phyloP scores from a whole-genome alignment of 345 rosid genomes.

The Pugionium dolabratum region DNA sequence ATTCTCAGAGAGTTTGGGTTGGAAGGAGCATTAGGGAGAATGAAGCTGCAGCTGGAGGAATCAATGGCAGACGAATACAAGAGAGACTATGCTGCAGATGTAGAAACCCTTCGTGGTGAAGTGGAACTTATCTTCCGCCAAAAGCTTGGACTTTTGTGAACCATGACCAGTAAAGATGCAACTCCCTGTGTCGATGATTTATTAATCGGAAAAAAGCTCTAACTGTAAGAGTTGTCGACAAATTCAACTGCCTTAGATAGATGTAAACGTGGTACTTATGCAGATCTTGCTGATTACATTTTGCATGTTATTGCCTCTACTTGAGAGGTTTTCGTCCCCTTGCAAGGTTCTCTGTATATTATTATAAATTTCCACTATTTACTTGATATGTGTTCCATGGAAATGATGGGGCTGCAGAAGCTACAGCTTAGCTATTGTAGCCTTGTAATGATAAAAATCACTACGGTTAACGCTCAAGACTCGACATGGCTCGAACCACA shows the following conservation, averaged over 20 bases:
- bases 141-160: slow-evolving; percentile 58
- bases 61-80: slow-evolving; percentile 59
- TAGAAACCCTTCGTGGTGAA: slow-evolving; percentile 69
- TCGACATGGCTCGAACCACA: slow-evolving; percentile 39
- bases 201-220: slow-evolving; percentile 24
- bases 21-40: slow-evolving; percentile 61
- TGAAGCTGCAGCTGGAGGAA: slow-evolving; percentile 64
- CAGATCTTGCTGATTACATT: slow-evolving; percentile 19
- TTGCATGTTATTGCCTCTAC: slow-evolving; percentile 12
- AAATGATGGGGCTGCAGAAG: slow-evolving; percentile 16
- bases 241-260: slow-evolving; percentile 19
- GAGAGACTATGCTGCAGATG: slow-evolving; percentile 65
- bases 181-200: slow-evolving; percentile 29
- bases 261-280: slow-evolving; percentile 21
- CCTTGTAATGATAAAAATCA: not conserved
- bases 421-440: not conserved
- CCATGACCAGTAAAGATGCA: slow-evolving; percentile 28
- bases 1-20: slow-evolving; percentile 67
- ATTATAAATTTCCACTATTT: slow-evolving; percentile 16
- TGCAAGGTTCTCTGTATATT: slow-evolving; percentile 18
- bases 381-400: slow-evolving; percentile 11
- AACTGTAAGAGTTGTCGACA: slow-evolving; percentile 26
- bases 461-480: slow-evolving; percentile 53
- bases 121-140: slow-evolving; percentile 59
- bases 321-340: not conserved